A percentile compares a stretch with the other conserved stretches of the same genome.
Evolutionary conservation across 495 filamentous ascomycete species (phyloP).

Genomic region (Hyaloscypha bicolor): DNA sequence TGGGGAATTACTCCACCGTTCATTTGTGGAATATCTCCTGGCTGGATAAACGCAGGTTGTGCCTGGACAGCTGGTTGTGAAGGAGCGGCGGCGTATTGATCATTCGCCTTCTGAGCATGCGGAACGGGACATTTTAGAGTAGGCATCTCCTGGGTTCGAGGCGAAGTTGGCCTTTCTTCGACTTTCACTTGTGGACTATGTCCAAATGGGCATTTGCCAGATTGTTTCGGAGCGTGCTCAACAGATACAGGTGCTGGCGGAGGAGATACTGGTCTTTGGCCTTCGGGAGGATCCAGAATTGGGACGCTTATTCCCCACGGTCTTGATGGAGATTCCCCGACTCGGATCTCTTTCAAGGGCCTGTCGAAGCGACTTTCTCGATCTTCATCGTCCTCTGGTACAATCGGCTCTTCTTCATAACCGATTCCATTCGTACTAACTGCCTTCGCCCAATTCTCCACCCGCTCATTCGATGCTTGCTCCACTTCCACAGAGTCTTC

Average conservation of each 20-base stretch:
- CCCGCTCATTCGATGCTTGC: constrained; percentile 58
- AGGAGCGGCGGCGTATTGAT: neutral
- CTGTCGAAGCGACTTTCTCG: constrained; percentile 73
- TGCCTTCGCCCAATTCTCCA: constrained; percentile 79
- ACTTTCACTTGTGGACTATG: constrained; percentile 37
- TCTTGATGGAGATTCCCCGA: constrained; percentile 86
- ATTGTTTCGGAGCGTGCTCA: constrained; percentile 39
- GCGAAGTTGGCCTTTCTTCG: constrained; percentile 1
- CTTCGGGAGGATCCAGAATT: constrained; percentile 29
- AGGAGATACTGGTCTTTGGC: constrained; percentile 41
- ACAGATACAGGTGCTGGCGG: constrained; percentile 46
- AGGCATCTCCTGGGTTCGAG: constrained; percentile 7
- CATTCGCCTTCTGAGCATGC: constrained; percentile 5
- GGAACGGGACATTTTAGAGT: constrained; percentile 11
- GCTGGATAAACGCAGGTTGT: constrained; percentile 30
- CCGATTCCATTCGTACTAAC: constrained; percentile 54
- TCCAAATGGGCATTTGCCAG: constrained; percentile 54
- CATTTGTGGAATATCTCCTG: constrained; percentile 13
- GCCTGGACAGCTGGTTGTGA: constrained; percentile 4
- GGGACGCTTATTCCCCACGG: constrained; percentile 91
- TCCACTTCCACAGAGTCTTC: constrained; percentile 49
- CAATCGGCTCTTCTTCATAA: constrained; percentile 36
- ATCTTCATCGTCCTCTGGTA: constrained; percentile 40
- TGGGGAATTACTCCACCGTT: constrained; percentile 43
- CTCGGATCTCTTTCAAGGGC: constrained; percentile 75